Conservation (phyloP, 1,284 basidiomycete genomes). For the Ceratobasidium sp. region DNA sequence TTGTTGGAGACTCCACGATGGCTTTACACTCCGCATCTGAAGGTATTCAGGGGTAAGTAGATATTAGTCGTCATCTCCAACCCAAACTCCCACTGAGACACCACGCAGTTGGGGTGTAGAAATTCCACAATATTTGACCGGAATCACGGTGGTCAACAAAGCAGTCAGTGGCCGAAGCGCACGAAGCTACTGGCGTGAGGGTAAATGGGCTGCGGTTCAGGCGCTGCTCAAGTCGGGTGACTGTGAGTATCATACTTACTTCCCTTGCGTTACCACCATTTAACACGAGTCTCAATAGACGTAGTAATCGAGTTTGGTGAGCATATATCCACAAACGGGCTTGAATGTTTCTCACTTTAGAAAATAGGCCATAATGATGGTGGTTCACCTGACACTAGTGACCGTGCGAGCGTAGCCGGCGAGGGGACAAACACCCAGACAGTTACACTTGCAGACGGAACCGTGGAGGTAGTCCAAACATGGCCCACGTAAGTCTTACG, state of each 20-base stretch:
- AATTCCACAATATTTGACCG: slow-evolving; percentile 60
- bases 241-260: slow-evolving; percentile 28
- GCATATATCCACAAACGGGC: too few relatives aligned
- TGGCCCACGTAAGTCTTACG: slow-evolving; percentile 23
- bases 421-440: slow-evolving; percentile 38
- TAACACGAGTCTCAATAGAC: neutral
- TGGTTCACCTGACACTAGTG: slow-evolving; percentile 34
- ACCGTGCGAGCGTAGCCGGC: slow-evolving; percentile 25
- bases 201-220: slow-evolving; percentile 50
- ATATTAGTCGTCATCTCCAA: neutral
- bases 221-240: slow-evolving; percentile 42
- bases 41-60: slow-evolving; percentile 48
- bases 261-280: too few relatives aligned
- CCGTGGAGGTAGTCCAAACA: slow-evolving; percentile 38
- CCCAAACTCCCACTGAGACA: neutral
- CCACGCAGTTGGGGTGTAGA: slow-evolving; percentile 64
- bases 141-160: slow-evolving; percentile 63
- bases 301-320: slow-evolving; percentile 46
- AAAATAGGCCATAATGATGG: slow-evolving; percentile 45
- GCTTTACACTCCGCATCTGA: slow-evolving; percentile 53
- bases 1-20: slow-evolving; percentile 66
- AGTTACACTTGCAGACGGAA: slow-evolving; percentile 34
- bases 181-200: slow-evolving; percentile 65
- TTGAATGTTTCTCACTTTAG: slow-evolving; percentile 3
- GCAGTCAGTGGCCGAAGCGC: slow-evolving; percentile 66